Base-by-base conservation (phyloP, 148 eudicot species). In the Salicornia ramosissima region DNA sequence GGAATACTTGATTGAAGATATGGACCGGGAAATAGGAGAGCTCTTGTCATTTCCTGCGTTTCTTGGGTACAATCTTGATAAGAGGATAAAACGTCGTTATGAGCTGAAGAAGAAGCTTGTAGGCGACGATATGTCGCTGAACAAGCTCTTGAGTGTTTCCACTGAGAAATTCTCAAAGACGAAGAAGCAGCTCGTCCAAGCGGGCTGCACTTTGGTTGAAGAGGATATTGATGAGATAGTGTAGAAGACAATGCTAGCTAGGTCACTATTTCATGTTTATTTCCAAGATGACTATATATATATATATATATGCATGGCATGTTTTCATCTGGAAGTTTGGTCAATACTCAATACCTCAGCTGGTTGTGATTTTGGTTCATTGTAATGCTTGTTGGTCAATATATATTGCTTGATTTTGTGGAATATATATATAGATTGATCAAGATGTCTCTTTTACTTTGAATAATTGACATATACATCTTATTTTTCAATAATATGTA, bases 1-100 rank as follows among this genome's bases (percentile, higher is more conserved):
- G 79, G 89, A 84, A 47, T 93, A 90, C 76, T 85, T 93, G 86
- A 69, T 87, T 36, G 85, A 88, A 70, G 97, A 83, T 26, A 94
- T 94, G 96, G 92, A 90, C 66, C 83, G 96, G 43, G 98, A 88
- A 71, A 82, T 90, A 34, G 86, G 86, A 74, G 98, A 90, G 77
- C 81, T 94, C 28, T 72, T 94, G 82, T 80, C 89, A 43, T 94
- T 94, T 79, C 96, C 98, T 74, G 96, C 98, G 2, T 94, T 88
- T 83, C 86, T 90, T 21, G 98, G 98, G 19, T 94, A 94, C 77
- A 83, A 88, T 79, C 90, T 94, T 64, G 89, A 94, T 80, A 82
- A 81, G 15, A 84, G 98, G 75, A 93, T 93, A 34, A 93, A 88
- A 76, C 90, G 80, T 73, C 78, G 98, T 75, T 88, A 86, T 68